phyloP scores from a whole-genome alignment of 2,329 filamentous ascomycete genomes.

The Blastomyces percursus region DNA sequence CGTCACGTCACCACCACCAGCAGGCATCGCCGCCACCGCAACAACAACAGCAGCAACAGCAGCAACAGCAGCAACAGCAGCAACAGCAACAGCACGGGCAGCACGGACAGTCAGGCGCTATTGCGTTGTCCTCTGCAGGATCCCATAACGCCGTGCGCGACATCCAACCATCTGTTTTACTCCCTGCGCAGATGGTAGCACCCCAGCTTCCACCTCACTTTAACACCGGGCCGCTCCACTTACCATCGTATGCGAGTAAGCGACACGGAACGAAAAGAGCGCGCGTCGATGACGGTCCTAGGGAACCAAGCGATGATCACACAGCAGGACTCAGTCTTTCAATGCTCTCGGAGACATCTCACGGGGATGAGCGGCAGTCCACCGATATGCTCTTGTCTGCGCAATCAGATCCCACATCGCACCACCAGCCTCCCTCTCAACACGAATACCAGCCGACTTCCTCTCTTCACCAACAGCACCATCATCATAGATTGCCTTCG shows the following conservation, averaged over 20 bases:
- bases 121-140: conserved; percentile 24
- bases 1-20: conserved; percentile 22
- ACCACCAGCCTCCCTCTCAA: conserved; percentile 20
- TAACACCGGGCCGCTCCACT: conserved; percentile 23
- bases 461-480: conserved; percentile 49
- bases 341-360: conserved; percentile 24
- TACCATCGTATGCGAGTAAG: conserved; percentile 18
- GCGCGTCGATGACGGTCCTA: conserved; percentile 24
- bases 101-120: conserved; percentile 21
- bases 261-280: conserved; percentile 27
- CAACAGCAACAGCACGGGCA: conserved; percentile 13
- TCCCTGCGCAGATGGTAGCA: conserved; percentile 25
- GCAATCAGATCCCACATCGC: conserved; percentile 23
- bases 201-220: conserved; percentile 29
- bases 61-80: too few species aligned
- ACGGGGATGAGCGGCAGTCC: conserved; percentile 23
- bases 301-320: conserved; percentile 19
- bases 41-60: conserved; percentile 19
- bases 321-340: conserved; percentile 24
- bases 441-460: conserved; percentile 31
- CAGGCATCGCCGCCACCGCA: conserved; percentile 19
- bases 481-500: conserved; percentile 71
- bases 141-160: conserved; percentile 23
- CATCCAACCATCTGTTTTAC: conserved; percentile 24
- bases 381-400: conserved; percentile 28